These are phyloP conservation scores for Lupinus albus DNA, from an alignment of 306 rosid genomes.

Conservation along the genomic window DNA sequence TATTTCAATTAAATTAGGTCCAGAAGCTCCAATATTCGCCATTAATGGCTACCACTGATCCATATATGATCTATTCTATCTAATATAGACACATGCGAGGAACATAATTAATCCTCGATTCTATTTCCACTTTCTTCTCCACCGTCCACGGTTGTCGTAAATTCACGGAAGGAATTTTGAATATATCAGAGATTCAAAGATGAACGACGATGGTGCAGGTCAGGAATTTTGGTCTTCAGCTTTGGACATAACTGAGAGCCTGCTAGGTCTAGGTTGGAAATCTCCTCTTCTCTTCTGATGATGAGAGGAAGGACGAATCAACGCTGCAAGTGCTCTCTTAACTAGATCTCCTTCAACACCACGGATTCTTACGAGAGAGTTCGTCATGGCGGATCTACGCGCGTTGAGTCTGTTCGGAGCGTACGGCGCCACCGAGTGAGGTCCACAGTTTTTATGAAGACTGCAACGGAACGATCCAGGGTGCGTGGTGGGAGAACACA, in stretches of 20 bases:
- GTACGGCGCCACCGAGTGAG: slow-evolving; percentile 53
- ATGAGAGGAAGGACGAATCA: slow-evolving; percentile 94
- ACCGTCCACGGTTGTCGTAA: no score
- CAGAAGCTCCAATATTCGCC: slow-evolving; percentile 49
- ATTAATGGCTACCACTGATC: slow-evolving; percentile 49
- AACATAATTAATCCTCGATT: slow-evolving; percentile 21
- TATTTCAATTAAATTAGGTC: slow-evolving; percentile 39
- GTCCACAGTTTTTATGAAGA: slow-evolving; percentile 63
- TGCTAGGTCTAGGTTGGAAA: slow-evolving; percentile 76
- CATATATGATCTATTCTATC: slow-evolving; percentile 35
- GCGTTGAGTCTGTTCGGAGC: slow-evolving; percentile 80
- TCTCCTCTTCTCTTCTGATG: slow-evolving; percentile 72
- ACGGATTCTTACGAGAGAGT: slow-evolving; percentile 87
- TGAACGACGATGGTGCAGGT: not conserved
- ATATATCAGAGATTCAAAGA: no score
- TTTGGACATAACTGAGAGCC: slow-evolving; percentile 75
- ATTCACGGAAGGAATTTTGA: no score
- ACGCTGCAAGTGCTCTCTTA: slow-evolving; percentile 73
- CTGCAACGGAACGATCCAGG: slow-evolving; percentile 94
- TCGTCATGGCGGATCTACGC: slow-evolving; percentile 97
- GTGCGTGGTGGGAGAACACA: slow-evolving; percentile 93
- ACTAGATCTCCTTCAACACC: slow-evolving; percentile 95
- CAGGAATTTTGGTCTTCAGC: slow-evolving; percentile 44
- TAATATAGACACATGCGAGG: slow-evolving; percentile 33
- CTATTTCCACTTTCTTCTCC: slow-evolving; percentile 40